These are phyloP conservation scores for Camelina laxa DNA, from an alignment of 345 rosid genomes.

Conservation along the genomic window DNA sequence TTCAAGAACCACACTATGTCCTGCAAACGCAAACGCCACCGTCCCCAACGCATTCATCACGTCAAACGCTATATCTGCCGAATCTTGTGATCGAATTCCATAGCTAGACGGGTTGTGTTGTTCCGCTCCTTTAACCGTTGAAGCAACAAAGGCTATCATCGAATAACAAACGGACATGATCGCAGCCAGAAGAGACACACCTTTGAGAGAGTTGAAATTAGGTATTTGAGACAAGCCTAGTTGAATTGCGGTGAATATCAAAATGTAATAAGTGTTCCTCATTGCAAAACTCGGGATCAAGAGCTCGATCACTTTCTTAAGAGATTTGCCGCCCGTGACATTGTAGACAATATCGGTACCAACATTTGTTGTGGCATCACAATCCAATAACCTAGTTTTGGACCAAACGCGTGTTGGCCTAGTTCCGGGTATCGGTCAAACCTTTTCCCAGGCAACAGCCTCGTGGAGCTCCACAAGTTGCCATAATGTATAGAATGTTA, in stretches of 20 bases:
- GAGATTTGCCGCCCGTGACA: no score
- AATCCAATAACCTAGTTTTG: no score
- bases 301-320: no score
- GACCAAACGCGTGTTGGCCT: no score
- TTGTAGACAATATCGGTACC: no score
- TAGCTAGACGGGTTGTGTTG: constrained; percentile 17
- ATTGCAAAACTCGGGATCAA: no score
- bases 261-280: constrained; percentile 70
- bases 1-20: constrained; percentile 56
- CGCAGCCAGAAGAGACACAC: constrained; percentile 67
- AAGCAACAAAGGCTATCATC: constrained; percentile 22
- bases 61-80: constrained; percentile 2
- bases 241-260: constrained; percentile 65
- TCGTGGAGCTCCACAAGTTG: no score
- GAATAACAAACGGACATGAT: constrained; percentile 60
- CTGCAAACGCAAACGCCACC: constrained; percentile 55
- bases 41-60: constrained; percentile 43
- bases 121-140: neutral
- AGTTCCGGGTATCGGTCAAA: no score
- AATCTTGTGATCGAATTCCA: constrained; percentile 15
- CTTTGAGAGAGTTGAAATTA: constrained; percentile 70
- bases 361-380: no score
- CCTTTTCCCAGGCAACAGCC: no score
- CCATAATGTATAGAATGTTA: no score
- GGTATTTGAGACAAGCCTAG: constrained; percentile 69